A percentile compares a stretch with the other conserved stretches of the same genome.
phyloP scores from a whole-genome alignment of 768 basidiomycete genomes.

The Pulveroboletus sp. region DNA sequence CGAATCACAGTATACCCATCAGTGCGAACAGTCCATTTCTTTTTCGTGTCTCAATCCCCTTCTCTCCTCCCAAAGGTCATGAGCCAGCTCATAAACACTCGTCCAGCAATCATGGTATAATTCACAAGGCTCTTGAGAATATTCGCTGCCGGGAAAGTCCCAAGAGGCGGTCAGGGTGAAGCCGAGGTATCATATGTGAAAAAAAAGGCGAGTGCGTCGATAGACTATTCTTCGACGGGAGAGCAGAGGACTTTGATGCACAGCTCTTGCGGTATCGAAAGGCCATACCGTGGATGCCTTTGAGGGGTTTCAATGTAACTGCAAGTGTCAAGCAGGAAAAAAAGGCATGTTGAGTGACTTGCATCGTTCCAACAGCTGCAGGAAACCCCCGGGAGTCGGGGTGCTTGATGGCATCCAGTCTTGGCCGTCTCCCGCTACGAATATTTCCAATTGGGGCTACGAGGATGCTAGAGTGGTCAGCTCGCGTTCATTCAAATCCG shows the following conservation, averaged over 20 bases:
- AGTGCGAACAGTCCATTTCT: not conserved
- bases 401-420: conserved; percentile 5
- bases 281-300: conserved; percentile 10
- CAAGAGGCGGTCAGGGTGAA: conserved; percentile 1
- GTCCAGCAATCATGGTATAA: conserved; percentile 3
- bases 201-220: conserved; percentile 11
- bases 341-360: conserved; percentile 6
- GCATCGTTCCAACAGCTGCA: conserved; percentile 11
- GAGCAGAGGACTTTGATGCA: conserved; percentile 1
- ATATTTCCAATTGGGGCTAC: conserved; percentile 5
- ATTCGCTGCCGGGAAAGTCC: not conserved
- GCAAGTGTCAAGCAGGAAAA: conserved; percentile 1
- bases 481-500: conserved; percentile 6
- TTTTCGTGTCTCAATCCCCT: conserved; percentile 2
- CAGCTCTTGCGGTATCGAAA: not conserved
- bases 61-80: not conserved
- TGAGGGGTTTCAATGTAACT: conserved; percentile 8
- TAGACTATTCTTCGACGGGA: not conserved
- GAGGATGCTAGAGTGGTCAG: conserved; percentile 13
- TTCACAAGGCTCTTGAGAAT: not conserved
- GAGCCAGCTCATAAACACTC: not conserved
- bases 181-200: conserved; percentile 5
- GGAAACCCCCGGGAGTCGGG: conserved; percentile 11
- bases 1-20: too few relatives aligned
- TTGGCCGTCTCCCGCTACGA: not conserved